Base-by-base conservation (phyloP, 2,329 filamentous ascomycete genomes). In the Sporothrix variecibatus region DNA sequence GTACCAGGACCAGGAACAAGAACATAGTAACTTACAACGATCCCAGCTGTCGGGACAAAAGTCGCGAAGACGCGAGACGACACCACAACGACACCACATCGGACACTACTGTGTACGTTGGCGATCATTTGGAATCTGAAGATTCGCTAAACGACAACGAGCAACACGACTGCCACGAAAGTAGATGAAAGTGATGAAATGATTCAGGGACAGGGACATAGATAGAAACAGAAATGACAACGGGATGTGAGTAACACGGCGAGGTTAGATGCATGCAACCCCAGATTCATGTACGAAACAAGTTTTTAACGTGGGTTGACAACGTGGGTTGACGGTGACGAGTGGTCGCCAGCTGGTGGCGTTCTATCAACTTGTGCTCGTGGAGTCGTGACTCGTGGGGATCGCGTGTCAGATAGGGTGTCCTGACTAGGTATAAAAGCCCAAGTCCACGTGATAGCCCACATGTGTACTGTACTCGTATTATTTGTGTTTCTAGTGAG, bases 161-260 rank as follows among this genome's bases (percentile, higher is more conserved):
- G 11, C 12, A 11, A 20, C 3, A 31, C 3, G 20, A 17, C 12
- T 31, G 3, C 26, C 12, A 31, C 26, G 7, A 8, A 6, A 26
- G 56, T 17, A 17, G 26, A 28, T 31, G 11, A 34, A 17, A 26
- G 3, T 3, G 20, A 58, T 8, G 11, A 6, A 23, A 6, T 6
- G 49, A 53, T 31, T 31, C 56, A 58, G 56, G 56, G 17, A 8
- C 40, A 43, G 11, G 40, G 15, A 43, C 40, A 40, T 4, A 40
- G 9, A 9, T 40, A 9, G 38, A 4, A 40, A 40, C 38, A 9
- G 38, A 4, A 40, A 9, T 9, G 38, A 9, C 38, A 40, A 28
- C 53, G 56, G 56, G 26, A 26, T 17, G 56, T 58, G 56, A 58
- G 56, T 58, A 58, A 58, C 56, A 58, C 56, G 56, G 56, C 56